A percentile compares a stretch with the other conserved stretches of the same genome.
phyloP scores from a whole-genome alignment of 305 asterid genomes.

The Withania somnifera region DNA sequence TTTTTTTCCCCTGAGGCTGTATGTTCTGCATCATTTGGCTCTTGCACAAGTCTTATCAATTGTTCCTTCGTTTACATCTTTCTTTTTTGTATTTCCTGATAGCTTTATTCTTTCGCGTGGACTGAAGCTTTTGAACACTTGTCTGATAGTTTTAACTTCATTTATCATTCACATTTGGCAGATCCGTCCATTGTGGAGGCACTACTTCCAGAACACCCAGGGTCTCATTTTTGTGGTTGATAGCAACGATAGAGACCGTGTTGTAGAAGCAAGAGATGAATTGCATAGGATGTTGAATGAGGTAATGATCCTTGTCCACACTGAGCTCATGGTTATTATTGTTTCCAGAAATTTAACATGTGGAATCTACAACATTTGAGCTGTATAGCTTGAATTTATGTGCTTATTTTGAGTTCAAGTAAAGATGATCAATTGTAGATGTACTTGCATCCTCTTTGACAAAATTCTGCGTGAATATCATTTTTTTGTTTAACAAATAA shows the following conservation, averaged over 20 bases:
- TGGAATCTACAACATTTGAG: neutral
- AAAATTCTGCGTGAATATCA: neutral
- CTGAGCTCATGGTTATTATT: neutral
- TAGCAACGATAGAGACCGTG: slow-evolving; percentile 71
- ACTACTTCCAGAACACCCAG: slow-evolving; percentile 73
- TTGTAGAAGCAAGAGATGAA: slow-evolving; percentile 72
- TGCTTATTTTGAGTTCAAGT: neutral
- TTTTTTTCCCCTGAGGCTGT: neutral
- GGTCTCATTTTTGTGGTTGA: slow-evolving; percentile 78
- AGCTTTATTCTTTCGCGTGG: neutral
- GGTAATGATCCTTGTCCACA: slow-evolving; percentile 19
- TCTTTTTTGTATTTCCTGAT: neutral
- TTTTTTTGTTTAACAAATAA: neutral
- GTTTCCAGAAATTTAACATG: neutral
- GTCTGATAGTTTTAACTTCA: neutral
- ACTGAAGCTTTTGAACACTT: neutral
- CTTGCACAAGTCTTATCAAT: neutral
- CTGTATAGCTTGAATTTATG: neutral
- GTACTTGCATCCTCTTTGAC: neutral
- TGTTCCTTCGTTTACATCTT: neutral
- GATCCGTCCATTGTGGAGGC: slow-evolving; percentile 84
- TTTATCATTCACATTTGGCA: slow-evolving; percentile 8
- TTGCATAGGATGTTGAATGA: slow-evolving; percentile 74
- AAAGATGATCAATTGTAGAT: neutral
- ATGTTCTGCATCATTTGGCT: neutral